Base-by-base conservation (phyloP, 352 stramenopile genomes). In the Peronospora farinosa region DNA sequence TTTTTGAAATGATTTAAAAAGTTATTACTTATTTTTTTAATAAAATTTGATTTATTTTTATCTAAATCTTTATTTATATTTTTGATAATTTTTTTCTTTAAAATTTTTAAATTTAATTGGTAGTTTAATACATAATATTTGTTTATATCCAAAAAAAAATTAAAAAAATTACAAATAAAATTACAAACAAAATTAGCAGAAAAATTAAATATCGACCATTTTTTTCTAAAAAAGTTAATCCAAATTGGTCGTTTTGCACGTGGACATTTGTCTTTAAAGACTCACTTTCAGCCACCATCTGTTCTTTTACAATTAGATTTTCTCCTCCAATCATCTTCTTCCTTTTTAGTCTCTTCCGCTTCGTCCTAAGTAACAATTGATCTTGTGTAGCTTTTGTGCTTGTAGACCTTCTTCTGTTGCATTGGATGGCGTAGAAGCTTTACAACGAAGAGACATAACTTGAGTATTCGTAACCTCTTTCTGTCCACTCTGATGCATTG, bases 341-440 rank as follows among this genome's bases (percentile, higher is more conserved):
- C 11, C n/a, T n/a, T n/a, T n/a, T n/a, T n/a, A 40, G 21, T 41
- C 59, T 57, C 43, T 59, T 65, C 12, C 58, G 59, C 42, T 67
- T 75, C 8, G 49, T 59, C 40, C 72, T 78, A 0, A 55, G 42
- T 41, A 65, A 65, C 10, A 28, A 40, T 17, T 61, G 45, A 2
- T 46, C 39, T 12, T 49, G 45, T 16, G 19, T 8, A 27, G 15
- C n/a, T 16, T 13, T 21, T 2, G 27, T 15, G 19, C 28, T 27
- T 19, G 38, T 6, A n/a, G 15, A 2, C 23, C 33, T 12, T 45
- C 39, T 45, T 6, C 13, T 19, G 23, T 8, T 45, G 39, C 21
- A 19, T 30, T 19, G 13, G 48, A 17, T 10, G 38, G 13, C 9
- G 11, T 11, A 37, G 40, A 8, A 16, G 41, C 13, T 13, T 33